Conservation (phyloP, 495 filamentous ascomycete species). For the Aspergillus hancockii region DNA sequence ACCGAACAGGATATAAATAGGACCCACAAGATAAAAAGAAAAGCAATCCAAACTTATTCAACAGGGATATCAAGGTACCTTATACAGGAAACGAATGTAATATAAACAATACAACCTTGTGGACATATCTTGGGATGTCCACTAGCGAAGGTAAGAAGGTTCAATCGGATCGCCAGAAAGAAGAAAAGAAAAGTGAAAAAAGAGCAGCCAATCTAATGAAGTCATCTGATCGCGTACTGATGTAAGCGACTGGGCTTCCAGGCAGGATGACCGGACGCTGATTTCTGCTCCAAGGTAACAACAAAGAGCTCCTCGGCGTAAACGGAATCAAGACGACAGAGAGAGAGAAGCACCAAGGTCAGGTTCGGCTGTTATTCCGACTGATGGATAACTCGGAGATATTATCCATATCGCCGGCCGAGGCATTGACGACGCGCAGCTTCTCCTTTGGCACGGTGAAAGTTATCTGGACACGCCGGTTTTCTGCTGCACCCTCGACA, state of each 20-base stretch:
- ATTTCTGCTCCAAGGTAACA: not conserved
- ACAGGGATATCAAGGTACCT: slow-evolving; percentile 11
- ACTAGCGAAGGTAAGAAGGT: not conserved
- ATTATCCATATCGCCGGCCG: slow-evolving; percentile 36
- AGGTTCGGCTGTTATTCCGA: slow-evolving; percentile 21
- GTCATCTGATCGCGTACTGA: too few species aligned
- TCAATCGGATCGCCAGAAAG: not conserved
- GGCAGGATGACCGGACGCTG: not conserved
- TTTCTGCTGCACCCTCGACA: slow-evolving; percentile 78
- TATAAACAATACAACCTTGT: slow-evolving; percentile 10
- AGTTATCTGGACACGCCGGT: slow-evolving; percentile 84
- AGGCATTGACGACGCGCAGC: slow-evolving; percentile 80
- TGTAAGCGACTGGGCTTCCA: too few species aligned
- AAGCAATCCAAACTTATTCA: slow-evolving; percentile 6
- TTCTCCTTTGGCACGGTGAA: slow-evolving; percentile 87
- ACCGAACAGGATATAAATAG: not conserved
- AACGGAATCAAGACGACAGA: too few species aligned
- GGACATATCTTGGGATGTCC: not conserved
- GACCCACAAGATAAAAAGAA: not conserved
- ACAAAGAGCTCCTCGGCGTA: too few species aligned
- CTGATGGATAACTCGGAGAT: slow-evolving; percentile 34
- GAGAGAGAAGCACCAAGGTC: not conserved
- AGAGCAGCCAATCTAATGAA: not conserved
- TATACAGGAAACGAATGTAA: slow-evolving; percentile 12
- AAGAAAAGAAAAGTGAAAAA: not conserved